A percentile compares a stretch with the other conserved stretches of the same genome.
Conservation (phyloP, 768 basidiomycete genomes). For the Leccinum sublutescens region DNA sequence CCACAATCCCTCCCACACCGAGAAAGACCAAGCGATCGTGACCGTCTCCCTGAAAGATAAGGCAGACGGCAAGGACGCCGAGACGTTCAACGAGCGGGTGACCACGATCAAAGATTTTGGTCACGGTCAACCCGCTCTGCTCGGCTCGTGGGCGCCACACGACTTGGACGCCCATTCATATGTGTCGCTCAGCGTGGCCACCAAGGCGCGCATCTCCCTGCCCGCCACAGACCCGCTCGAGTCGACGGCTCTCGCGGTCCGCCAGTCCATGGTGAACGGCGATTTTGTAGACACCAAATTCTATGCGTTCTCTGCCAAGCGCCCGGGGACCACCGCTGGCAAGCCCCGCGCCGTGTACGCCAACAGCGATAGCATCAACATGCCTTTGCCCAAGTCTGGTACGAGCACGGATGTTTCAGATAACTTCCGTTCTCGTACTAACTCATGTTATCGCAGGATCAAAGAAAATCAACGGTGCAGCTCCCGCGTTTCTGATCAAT, state of each 20-base stretch:
- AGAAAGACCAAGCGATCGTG: constrained; percentile 19
- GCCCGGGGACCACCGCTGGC: constrained; percentile 10
- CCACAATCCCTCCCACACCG: constrained; percentile 23
- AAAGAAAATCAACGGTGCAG: constrained; percentile 2
- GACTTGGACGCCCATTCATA: constrained; percentile 18
- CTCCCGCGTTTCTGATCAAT: constrained; percentile 18
- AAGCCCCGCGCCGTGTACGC: constrained; percentile 27
- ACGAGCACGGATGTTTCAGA: constrained; percentile 2
- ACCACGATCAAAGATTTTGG: constrained; percentile 26
- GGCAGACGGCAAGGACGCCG: neutral
- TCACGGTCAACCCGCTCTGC: constrained; percentile 22
- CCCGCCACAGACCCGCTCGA: constrained; percentile 13
- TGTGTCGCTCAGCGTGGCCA: constrained; percentile 18
- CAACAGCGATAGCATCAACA: constrained; percentile 16
- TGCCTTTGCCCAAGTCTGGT: constrained; percentile 18
- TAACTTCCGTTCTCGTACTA: neutral
- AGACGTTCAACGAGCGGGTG: constrained; percentile 10
- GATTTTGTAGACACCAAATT: constrained; percentile 32
- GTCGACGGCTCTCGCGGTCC: constrained; percentile 18
- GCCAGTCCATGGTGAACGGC: constrained; percentile 25
- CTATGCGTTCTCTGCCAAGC: constrained; percentile 25
- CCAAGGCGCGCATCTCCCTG: constrained; percentile 17
- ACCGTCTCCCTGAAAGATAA: constrained; percentile 10
- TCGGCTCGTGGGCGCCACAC: constrained; percentile 23
- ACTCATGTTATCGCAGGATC: constrained; percentile 8